These are phyloP conservation scores for Lagenidium giganteum DNA, from an alignment of 352 stramenopile genomes.

Conservation along the genomic window DNA sequence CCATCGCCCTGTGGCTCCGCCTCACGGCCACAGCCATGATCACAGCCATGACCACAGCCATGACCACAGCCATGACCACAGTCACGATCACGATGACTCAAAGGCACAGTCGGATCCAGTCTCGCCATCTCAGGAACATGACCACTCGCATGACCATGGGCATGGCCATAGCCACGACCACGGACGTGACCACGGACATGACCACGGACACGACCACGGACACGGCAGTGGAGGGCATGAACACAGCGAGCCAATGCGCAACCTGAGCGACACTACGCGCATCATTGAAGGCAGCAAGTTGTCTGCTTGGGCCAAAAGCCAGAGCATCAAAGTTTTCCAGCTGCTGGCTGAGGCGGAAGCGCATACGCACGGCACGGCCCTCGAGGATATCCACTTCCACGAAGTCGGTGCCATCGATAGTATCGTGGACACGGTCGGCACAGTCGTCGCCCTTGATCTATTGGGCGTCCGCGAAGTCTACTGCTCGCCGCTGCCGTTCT, in stretches of 20 bases:
- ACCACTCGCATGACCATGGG: constrained; percentile 23
- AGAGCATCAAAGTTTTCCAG: constrained; percentile 90
- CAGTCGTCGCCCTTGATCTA: constrained; percentile 90
- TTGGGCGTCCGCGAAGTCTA: constrained; percentile 88
- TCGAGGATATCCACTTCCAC: constrained; percentile 96
- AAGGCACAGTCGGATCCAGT: too few species aligned
- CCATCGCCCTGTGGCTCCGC: constrained; percentile 48
- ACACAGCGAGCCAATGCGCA: constrained; percentile 80
- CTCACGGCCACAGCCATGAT: constrained; percentile 8
- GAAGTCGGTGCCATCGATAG: constrained; percentile 97
- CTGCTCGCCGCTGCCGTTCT: constrained; percentile 80
- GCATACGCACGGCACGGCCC: constrained; percentile 88
- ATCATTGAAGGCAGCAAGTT: constrained; percentile 84
- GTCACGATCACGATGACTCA: constrained; percentile 27
- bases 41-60: constrained; percentile 22
- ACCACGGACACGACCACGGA: constrained; percentile 20
- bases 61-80: constrained; percentile 22
- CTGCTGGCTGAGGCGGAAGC: constrained; percentile 92
- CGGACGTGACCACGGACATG: constrained; percentile 23
- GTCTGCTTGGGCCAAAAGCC: constrained; percentile 83
- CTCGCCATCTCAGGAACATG: too few species aligned
- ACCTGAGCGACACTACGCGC: constrained; percentile 84
- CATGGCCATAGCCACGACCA: constrained; percentile 24
- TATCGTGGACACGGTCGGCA: constrained; percentile 96
- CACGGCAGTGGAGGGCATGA: constrained; percentile 26